phyloP scores from a whole-genome alignment of 2,329 filamentous ascomycete species.

The Trichoderma atrobrunneum region DNA sequence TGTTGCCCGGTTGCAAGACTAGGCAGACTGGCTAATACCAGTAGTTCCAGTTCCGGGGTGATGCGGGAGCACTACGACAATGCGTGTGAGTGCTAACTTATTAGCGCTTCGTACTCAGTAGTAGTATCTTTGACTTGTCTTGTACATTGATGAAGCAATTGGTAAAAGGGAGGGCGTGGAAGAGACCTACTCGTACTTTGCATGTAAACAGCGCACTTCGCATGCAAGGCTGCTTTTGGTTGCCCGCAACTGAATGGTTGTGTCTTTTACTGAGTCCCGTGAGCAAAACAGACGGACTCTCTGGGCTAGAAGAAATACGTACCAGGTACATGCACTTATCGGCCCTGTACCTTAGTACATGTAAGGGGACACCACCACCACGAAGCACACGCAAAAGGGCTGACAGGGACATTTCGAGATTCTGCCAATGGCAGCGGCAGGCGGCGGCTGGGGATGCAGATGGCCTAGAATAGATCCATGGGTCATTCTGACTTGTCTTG shows the following conservation, averaged over 20 bases:
- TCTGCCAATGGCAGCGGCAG: slow-evolving; percentile 10
- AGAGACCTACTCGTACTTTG: neutral
- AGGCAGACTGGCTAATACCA: neutral
- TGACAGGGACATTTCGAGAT: slow-evolving; percentile 15
- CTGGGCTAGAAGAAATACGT: neutral
- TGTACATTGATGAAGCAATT: neutral
- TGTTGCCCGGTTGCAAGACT: slow-evolving; percentile 2
- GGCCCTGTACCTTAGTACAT: neutral
- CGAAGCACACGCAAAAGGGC: slow-evolving; percentile 1
- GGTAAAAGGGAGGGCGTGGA: neutral
- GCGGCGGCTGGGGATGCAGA: slow-evolving; percentile 3
- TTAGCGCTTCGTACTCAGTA: neutral
- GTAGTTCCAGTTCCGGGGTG: neutral
- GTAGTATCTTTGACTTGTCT: neutral
- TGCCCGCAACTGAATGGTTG: neutral
- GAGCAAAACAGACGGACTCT: neutral
- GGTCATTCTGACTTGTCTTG: neutral
- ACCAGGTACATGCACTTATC: neutral
- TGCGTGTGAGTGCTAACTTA: neutral
- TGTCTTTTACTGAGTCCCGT: neutral
- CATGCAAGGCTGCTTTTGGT: slow-evolving; percentile 6
- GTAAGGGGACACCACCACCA: neutral
- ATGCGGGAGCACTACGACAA: neutral
- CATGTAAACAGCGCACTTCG: neutral
- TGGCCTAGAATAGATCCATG: slow-evolving; percentile 5